Conservation (phyloP, 169 alveolate genomes). For the Cryptosporidium sp. region DNA sequence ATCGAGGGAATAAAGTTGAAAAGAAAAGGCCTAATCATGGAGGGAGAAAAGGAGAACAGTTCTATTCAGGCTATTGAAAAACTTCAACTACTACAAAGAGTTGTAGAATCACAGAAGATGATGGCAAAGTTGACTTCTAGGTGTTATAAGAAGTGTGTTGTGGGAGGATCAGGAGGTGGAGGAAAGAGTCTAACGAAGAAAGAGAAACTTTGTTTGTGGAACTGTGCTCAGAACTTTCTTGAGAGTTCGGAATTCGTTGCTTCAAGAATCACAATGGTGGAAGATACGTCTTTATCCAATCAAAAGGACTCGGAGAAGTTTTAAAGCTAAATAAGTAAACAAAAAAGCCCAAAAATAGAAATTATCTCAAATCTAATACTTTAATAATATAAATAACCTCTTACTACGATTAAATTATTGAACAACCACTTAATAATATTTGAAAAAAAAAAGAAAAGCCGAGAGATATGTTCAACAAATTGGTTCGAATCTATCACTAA, state of each 20-base stretch:
- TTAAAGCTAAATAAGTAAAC: neutral
- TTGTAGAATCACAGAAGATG: constrained; percentile 72
- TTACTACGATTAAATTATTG: neutral
- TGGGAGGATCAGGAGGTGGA: neutral
- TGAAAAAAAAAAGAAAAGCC: neutral
- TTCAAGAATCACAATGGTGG: constrained; percentile 5
- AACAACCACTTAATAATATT: neutral
- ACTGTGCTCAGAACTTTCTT: constrained; percentile 74
- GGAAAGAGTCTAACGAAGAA: constrained; percentile 54
- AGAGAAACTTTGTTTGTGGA: constrained; percentile 75
- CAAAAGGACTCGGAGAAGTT: neutral
- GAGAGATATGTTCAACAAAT: constrained; percentile 5
- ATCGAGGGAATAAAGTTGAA: neutral
- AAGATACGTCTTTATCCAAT: neutral
- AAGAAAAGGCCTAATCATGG: neutral
- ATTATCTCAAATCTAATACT: neutral
- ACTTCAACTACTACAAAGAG: constrained; percentile 51
- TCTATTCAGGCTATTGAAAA: constrained; percentile 65
- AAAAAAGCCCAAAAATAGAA: neutral
- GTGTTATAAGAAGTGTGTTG: constrained; percentile 64
- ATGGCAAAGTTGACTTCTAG: constrained; percentile 73
- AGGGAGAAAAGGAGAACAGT: neutral
- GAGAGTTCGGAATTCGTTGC: constrained; percentile 66
- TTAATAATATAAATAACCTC: neutral
- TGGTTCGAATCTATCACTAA: neutral